Evolutionary conservation across 495 filamentous ascomycete genomes (phyloP).

Genomic region (Corynascus novoguineensis): DNA sequence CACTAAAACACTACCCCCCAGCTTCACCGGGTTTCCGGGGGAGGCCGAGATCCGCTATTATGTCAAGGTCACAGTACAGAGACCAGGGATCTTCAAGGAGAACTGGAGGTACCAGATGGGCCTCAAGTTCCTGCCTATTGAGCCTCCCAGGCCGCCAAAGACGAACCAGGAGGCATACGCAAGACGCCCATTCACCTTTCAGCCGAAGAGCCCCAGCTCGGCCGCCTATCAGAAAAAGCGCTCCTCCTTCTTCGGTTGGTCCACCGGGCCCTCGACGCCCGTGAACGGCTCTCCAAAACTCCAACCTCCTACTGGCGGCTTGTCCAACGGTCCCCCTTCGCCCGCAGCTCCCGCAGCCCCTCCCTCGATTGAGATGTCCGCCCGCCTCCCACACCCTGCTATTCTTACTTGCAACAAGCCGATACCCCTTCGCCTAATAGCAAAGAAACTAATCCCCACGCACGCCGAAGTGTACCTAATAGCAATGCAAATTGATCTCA

Average conservation of each 20-base stretch:
- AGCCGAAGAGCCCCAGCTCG: constrained; percentile 27
- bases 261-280: constrained; percentile 3
- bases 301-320: neutral
- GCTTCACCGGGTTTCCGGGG: constrained; percentile 71
- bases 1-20: constrained; percentile 82
- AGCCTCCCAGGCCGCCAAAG: constrained; percentile 67
- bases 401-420: constrained; percentile 85
- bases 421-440: constrained; percentile 72
- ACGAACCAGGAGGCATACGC: constrained; percentile 77
- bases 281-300: neutral
- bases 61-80: constrained; percentile 81
- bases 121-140: constrained; percentile 87
- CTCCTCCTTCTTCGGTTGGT: constrained; percentile 46
- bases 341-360: constrained; percentile 14
- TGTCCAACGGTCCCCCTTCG: neutral
- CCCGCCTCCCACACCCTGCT: constrained; percentile 78
- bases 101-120: constrained; percentile 60
- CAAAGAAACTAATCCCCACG: constrained; percentile 64
- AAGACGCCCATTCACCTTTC: constrained; percentile 72
- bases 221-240: constrained; percentile 40
- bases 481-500: constrained; percentile 70
- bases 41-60: constrained; percentile 89
- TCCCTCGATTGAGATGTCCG: constrained; percentile 59
- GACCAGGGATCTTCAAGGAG: constrained; percentile 77
- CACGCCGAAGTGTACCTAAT: constrained; percentile 64